A percentile compares a stretch with the other conserved stretches of the same genome.
These are phyloP conservation scores for Boletus hoseneyae DNA, from an alignment of 1,284 basidiomycete species.

Conservation along the genomic window DNA sequence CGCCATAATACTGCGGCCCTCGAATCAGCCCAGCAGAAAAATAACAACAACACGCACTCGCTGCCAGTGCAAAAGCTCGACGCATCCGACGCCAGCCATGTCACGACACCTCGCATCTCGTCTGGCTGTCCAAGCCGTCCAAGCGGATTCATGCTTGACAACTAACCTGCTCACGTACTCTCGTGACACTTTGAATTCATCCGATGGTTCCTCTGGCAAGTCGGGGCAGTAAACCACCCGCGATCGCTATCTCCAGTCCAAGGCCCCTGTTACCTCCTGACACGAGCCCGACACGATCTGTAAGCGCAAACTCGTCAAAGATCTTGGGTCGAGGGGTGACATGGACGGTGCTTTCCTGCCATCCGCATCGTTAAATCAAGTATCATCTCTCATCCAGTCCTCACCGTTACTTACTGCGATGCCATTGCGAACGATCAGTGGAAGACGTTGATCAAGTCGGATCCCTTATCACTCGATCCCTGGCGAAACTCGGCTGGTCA, in stretches of 20 bases:
- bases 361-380: background rate
- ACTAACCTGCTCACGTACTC: constrained; percentile 53
- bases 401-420: constrained; percentile 16
- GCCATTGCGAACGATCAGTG: background rate
- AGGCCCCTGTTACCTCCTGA: constrained; percentile 80
- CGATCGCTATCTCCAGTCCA: constrained; percentile 62
- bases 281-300: constrained; percentile 72
- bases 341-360: constrained; percentile 36
- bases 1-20: constrained; percentile 55
- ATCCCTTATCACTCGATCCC: no score
- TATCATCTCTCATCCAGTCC: background rate
- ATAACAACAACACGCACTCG: constrained; percentile 51
- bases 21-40: no score
- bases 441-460: no score
- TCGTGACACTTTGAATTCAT: constrained; percentile 61
- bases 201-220: constrained; percentile 58
- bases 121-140: constrained; percentile 73
- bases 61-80: constrained; percentile 74
- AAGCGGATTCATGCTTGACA: constrained; percentile 74
- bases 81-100: constrained; percentile 79
- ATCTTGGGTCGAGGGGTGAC: constrained; percentile 57
- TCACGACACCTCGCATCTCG: constrained; percentile 73
- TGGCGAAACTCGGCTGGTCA: background rate
- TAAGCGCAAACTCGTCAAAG: constrained; percentile 71
- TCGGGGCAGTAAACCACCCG: constrained; percentile 70